Percentiles rank a stretch among this genome's conserved stretches.
Evolutionary conservation across 331 rosid species (phyloP).

Genomic region (Ulmus americana): DNA sequence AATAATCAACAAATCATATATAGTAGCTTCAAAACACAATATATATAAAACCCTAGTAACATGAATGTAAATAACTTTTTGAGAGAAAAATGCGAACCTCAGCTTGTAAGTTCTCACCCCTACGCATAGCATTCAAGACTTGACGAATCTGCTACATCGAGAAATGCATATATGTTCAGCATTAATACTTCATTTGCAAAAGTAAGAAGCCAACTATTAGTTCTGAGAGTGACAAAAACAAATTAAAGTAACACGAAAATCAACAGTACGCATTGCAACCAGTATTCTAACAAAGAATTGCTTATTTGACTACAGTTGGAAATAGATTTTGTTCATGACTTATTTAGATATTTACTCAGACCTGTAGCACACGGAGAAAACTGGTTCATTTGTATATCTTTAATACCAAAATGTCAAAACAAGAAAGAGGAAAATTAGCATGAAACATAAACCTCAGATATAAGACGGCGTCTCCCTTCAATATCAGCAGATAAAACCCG

Average conservation of each 20-base stretch:
- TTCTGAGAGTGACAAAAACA: not conserved
- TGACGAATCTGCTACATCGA: slow-evolving; percentile 72
- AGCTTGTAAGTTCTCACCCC: slow-evolving; percentile 75
- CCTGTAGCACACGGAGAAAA: not conserved
- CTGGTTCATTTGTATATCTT: not conserved
- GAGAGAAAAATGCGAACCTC: slow-evolving; percentile 56
- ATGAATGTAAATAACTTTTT: slow-evolving; percentile 10
- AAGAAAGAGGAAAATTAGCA: slow-evolving; percentile 10
- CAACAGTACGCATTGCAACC: not conserved
- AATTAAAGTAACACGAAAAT: not conserved
- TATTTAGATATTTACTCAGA: not conserved
- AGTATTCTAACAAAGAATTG: not conserved
- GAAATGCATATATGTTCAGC: slow-evolving; percentile 17
- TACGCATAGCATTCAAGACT: slow-evolving; percentile 79
- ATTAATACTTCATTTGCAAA: slow-evolving; percentile 17
- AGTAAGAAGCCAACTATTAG: not conserved
- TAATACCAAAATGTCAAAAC: not conserved
- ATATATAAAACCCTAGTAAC: not conserved
- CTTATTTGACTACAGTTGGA: not conserved
- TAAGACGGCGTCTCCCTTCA: slow-evolving; percentile 72
- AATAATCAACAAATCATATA: not conserved
- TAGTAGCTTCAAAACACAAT: not conserved
- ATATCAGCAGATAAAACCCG: slow-evolving; percentile 56
- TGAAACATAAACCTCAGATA: slow-evolving; percentile 59
- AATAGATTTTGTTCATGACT: not conserved